These are phyloP conservation scores for Prunus padus DNA, from an alignment of 306 rosid species.

Conservation along the genomic window DNA sequence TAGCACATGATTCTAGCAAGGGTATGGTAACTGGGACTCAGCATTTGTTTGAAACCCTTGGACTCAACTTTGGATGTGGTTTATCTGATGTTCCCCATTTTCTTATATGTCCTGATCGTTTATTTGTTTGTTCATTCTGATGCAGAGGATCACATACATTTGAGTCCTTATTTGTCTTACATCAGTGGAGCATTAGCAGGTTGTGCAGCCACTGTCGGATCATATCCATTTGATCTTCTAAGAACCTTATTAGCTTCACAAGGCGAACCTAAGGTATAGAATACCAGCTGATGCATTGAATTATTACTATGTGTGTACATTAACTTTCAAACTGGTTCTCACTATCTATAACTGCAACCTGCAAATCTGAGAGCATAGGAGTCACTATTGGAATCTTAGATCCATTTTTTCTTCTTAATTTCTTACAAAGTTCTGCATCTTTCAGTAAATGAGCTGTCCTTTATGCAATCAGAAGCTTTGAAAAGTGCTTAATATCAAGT, in stretches of 20 bases:
- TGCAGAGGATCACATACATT: constrained; percentile 76
- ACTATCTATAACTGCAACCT: neutral
- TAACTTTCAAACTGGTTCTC: neutral
- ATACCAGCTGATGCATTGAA: neutral
- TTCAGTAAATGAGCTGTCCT: neutral
- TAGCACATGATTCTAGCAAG: neutral
- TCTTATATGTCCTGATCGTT: neutral
- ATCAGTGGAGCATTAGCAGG: constrained; percentile 92
- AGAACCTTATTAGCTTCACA: constrained; percentile 96
- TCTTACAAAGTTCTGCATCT: neutral
- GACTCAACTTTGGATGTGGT: neutral
- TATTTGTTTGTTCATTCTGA: constrained; percentile 25
- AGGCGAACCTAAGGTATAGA: constrained; percentile 90
- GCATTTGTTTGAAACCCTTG: neutral
- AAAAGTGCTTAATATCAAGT: neutral
- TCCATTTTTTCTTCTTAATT: neutral
- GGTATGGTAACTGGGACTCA: neutral
- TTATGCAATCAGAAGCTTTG: neutral
- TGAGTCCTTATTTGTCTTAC: constrained; percentile 88
- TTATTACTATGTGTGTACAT: neutral
- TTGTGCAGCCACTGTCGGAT: constrained; percentile 90
- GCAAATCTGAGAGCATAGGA: neutral
- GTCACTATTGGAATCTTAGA: neutral
- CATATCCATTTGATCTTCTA: constrained; percentile 94
- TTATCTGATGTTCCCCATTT: constrained; percentile 14